Evolutionary conservation across 441 rosid genomes (phyloP).

Genomic region (Gossypium armourianum): DNA sequence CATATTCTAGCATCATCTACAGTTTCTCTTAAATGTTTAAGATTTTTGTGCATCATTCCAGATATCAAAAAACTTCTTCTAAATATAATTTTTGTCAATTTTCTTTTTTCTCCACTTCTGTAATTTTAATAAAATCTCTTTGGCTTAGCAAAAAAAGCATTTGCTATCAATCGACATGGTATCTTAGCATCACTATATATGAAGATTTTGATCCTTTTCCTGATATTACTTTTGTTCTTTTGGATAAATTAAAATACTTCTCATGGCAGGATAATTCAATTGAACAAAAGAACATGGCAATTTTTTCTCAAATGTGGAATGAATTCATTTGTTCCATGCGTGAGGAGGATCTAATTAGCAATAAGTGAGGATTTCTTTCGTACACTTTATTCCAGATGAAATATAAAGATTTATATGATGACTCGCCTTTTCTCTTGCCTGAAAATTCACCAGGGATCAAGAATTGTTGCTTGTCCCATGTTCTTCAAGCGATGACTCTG

Average conservation of each 20-base stretch:
- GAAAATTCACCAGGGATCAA: conserved; percentile 49
- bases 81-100: neutral
- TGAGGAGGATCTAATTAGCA: conserved; percentile 70
- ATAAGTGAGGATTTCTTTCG: conserved; percentile 41
- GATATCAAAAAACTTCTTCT: neutral
- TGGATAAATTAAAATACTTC: conserved; percentile 10
- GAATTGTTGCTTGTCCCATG: conserved; percentile 75
- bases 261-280: conserved; percentile 40
- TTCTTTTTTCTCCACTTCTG: neutral
- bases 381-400: conserved; percentile 7
- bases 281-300: conserved; percentile 39
- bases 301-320: conserved; percentile 85
- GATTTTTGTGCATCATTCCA: neutral
- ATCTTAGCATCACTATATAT: neutral
- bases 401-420: neutral
- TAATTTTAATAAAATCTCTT: neutral
- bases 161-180: neutral
- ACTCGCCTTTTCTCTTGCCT: conserved; percentile 15
- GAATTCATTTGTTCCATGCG: conserved; percentile 75
- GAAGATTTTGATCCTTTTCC: conserved; percentile 1
- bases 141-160: neutral
- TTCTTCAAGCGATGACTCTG: conserved; percentile 49
- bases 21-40: neutral
- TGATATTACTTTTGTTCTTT: neutral
- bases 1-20: neutral